Evolutionary conservation across 2,329 filamentous ascomycete species (phyloP).

Genomic region (Byssochlamys sp.): DNA sequence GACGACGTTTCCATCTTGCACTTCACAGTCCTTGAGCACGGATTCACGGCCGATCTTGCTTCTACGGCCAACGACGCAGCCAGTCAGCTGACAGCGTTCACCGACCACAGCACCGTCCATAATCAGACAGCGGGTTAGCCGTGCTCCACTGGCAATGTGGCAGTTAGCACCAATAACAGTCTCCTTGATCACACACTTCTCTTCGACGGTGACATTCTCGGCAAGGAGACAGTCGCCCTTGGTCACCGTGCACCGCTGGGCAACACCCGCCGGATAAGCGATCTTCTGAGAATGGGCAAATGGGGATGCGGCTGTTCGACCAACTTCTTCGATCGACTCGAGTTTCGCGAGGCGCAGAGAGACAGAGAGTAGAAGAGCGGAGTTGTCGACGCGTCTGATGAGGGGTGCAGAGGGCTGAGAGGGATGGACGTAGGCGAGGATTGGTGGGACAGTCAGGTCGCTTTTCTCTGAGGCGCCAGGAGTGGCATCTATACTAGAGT

Average conservation of each 20-base stretch:
- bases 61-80: conserved; percentile 74
- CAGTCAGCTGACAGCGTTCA: conserved; percentile 72
- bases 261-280: conserved; percentile 72
- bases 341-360: conserved; percentile 82
- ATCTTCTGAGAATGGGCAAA: conserved; percentile 73
- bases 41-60: conserved; percentile 74
- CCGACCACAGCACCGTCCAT: conserved; percentile 88
- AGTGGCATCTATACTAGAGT: conserved; percentile 9
- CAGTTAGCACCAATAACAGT: conserved; percentile 79
- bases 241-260: conserved; percentile 70
- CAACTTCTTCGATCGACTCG: conserved; percentile 54
- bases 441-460: conserved; percentile 52
- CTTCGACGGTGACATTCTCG: conserved; percentile 79
- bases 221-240: conserved; percentile 72
- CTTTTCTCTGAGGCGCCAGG: neutral
- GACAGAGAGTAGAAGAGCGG: conserved; percentile 67
- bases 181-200: conserved; percentile 87
- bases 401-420: conserved; percentile 47
- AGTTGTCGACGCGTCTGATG: conserved; percentile 80
- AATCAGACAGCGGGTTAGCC: conserved; percentile 74
- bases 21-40: conserved; percentile 78
- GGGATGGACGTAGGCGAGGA: conserved; percentile 72
- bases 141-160: conserved; percentile 74
- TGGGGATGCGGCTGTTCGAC: conserved; percentile 51
- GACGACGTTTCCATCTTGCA: conserved; percentile 74